Base-by-base conservation (phyloP, 345 rosid genomes). In the Cochlearia excelsa region DNA sequence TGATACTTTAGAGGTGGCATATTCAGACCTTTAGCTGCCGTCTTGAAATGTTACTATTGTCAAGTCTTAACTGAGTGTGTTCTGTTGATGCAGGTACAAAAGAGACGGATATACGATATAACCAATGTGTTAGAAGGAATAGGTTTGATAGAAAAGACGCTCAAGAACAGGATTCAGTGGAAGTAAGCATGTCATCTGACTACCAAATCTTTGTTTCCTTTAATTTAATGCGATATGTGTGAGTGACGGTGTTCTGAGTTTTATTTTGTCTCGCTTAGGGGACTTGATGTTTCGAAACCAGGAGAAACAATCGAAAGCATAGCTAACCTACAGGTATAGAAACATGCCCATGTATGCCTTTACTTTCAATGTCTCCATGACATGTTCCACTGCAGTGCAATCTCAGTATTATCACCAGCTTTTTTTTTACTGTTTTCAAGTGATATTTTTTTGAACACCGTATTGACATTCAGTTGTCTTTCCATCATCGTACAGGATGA, bases 71-170 rank as follows among this genome's bases (percentile, higher is more conserved):
- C 2, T 7, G n/a, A 68, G 47, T 11, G 53, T 70, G 63, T 57
- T 63, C 67, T 64, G 33, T 52, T 46, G 27, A 55, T 35, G 26
- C 74, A 93, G 99, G 99, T 93, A 66, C 97, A 93, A 87, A 93
- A 93, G 75, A 82, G 99, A 73, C 80, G 99, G 67, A 87, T 93
- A 75, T 93, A 93, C 65, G 99, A 93, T 73, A 89, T 93, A 66
- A 93, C 97, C 72, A 93, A 89, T 81, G 99, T 93, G 61, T 79
- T 93, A 49, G 99, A 89, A 85, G 99, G 99, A 60, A 87, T 89
- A 82, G 97, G 97, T 75, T 88, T 89, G 38, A 89, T 89, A 66
- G 97, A 93, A 79, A 89, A 93, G 87, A 89, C 87, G 69, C 85
- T 87, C 66, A 93, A 93, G 79, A 93, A 93, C 72, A 85, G 86